Base-by-base conservation (phyloP, 2,329 filamentous ascomycete species). In the Ophiostoma ips region DNA sequence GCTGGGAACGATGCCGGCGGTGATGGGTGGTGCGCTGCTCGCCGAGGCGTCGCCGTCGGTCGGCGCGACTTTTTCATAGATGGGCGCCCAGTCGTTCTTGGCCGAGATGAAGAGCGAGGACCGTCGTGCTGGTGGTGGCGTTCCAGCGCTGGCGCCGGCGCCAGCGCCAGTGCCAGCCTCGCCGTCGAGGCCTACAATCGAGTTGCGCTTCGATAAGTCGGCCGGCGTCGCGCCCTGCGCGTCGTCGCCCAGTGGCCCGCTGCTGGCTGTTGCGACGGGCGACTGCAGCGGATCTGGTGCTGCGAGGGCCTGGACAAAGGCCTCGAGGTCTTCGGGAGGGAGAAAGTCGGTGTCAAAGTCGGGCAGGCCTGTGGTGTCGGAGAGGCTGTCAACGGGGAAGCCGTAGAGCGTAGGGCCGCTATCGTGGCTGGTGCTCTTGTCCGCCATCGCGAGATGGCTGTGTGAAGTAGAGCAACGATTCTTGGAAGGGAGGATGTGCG, bases 61-160 rank as follows among this genome's bases (percentile, higher is more conserved):
- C 15, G 58, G 57, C 46, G 54, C 28, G 19, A 89, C 73, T 51
- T 76, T 81, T 62, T 90, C 79, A 58, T 84, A 82, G 12, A 96
- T 79, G 0, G 92, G 92, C 15, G 86, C 82, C 92, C 92, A 98
- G 70, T 98, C 92, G 64, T 94, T 94, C 61, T 94, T 79, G 37
- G 92, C 90, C 3, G 87, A 85, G 59, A 96, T 87, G 62, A 89
- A 88, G 46, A 77, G 57, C 46, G 56, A 57, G 2, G 37, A 21
- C 9, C n/a, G 35, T 15, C 13, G n/a, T 13, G 13, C 10, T 10
- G 33, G 33, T 35, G 13, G 24, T 18, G 11, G 48, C 7, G 12
- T 28, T 15, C 24, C 24, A 28, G n/a, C n/a, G 7, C n/a, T 21
- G 24, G 21, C 30, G 51, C 24, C 12, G 37, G 16, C 13, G n/a